Evolutionary conservation across 2,329 filamentous ascomycete genomes (phyloP).

Genomic region (Colletotrichum orbiculare): DNA sequence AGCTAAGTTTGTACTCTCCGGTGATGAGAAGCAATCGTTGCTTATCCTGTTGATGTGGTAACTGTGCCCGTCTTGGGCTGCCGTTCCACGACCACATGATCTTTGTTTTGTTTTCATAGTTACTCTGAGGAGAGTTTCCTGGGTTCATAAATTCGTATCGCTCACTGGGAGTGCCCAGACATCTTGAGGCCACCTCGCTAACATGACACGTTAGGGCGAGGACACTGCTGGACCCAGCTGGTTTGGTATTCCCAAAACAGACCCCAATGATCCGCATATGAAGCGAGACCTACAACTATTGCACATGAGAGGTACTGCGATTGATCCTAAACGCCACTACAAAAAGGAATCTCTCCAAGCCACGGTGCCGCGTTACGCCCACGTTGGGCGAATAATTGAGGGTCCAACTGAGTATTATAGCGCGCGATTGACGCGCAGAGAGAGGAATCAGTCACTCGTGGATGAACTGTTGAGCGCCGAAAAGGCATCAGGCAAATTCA

Average conservation of each 20-base stretch:
- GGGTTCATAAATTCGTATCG: too few species aligned
- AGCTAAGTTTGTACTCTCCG: slow-evolving; percentile 10
- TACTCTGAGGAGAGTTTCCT: slow-evolving; percentile 70
- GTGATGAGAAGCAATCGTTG: slow-evolving; percentile 55
- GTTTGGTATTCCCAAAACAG: slow-evolving; percentile 89
- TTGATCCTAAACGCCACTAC: slow-evolving; percentile 91
- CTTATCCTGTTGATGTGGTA: slow-evolving; percentile 41
- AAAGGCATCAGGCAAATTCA: slow-evolving; percentile 76
- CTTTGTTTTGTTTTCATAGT: slow-evolving; percentile 70
- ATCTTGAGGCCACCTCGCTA: not conserved
- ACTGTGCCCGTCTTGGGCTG: slow-evolving; percentile 54
- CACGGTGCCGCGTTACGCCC: slow-evolving; percentile 82
- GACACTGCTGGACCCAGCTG: slow-evolving; percentile 81
- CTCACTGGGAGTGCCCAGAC: too few species aligned
- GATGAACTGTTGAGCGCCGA: slow-evolving; percentile 83
- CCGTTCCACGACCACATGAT: slow-evolving; percentile 67
- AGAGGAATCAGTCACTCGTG: slow-evolving; percentile 86
- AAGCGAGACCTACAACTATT: slow-evolving; percentile 91
- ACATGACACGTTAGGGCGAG: slow-evolving; percentile 36
- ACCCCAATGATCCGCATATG: slow-evolving; percentile 83
- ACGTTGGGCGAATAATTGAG: slow-evolving; percentile 88
- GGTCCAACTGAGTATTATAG: slow-evolving; percentile 90
- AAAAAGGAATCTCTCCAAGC: slow-evolving; percentile 84
- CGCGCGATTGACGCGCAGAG: slow-evolving; percentile 83
- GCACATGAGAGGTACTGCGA: slow-evolving; percentile 81